Evolutionary conservation across 169 alveolate species (phyloP).

Genomic region (Cryptosporidium ubiquitum): DNA sequence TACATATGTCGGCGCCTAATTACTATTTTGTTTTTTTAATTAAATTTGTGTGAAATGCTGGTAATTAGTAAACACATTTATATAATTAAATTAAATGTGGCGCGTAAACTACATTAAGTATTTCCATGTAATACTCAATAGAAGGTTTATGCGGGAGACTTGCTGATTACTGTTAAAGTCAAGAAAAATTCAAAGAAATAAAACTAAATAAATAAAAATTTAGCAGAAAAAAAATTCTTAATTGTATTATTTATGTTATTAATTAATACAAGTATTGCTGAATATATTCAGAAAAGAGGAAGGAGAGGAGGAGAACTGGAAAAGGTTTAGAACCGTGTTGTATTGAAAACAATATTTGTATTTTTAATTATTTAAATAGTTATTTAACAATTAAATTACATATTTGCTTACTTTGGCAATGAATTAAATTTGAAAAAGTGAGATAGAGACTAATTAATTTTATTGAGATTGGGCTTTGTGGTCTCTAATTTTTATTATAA

Average conservation of each 20-base stretch:
- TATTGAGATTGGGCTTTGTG: too few species aligned
- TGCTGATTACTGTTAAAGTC: constrained; percentile 2
- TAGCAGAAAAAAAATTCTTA: neutral
- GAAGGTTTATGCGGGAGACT: constrained; percentile 6
- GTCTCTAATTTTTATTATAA: too few species aligned
- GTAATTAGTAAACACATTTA: neutral
- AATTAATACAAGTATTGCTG: neutral
- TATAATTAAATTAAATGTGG: neutral
- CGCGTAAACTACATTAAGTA: neutral
- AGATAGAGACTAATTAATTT: neutral
- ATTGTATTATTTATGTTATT: neutral
- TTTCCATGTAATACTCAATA: neutral
- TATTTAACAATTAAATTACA: neutral
- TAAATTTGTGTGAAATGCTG: neutral
- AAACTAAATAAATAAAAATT: neutral
- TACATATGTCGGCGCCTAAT: neutral
- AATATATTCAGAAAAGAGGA: neutral
- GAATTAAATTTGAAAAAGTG: neutral
- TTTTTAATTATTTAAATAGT: neutral
- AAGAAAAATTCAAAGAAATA: neutral
- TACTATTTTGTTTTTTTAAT: too few species aligned
- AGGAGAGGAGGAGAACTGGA: neutral
- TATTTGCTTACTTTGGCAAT: neutral
- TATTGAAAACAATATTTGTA: too few species aligned
- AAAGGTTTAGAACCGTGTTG: too few species aligned